A percentile compares a stretch with the other conserved stretches of the same genome.
These are phyloP conservation scores for Suhomyces maxii DNA, from an alignment of 1,139 yeast species.

Conservation along the genomic window DNA sequence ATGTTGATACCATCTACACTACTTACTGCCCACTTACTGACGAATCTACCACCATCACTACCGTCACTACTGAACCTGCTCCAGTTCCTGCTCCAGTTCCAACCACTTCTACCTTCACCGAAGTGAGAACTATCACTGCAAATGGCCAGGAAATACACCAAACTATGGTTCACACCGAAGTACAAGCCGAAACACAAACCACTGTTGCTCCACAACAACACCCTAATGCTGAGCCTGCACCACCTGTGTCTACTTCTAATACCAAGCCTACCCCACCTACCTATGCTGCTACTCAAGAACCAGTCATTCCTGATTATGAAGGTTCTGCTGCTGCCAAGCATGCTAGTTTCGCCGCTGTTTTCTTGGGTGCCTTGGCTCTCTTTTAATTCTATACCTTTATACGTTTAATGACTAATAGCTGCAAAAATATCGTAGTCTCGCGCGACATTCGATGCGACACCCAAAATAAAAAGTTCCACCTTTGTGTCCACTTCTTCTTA, in stretches of 20 bases:
- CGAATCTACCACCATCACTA: conserved; percentile 1
- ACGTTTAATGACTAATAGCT: conserved; percentile 2
- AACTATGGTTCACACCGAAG: conserved; percentile 13
- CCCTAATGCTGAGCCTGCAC: conserved; percentile 9
- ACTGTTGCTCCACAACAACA: conserved; percentile 12
- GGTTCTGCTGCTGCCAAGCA: conserved; percentile 13
- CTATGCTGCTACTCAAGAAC: conserved; percentile 1
- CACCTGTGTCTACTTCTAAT: conserved; percentile 1
- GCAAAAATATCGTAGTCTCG: conserved; percentile 1
- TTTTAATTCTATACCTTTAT: conserved; percentile 8
- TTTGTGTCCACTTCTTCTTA: background rate
- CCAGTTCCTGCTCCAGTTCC: conserved; percentile 4
- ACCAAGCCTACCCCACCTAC: conserved; percentile 2
- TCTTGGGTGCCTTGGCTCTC: conserved; percentile 19
- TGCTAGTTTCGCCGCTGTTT: conserved; percentile 15
- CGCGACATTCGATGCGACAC: background rate
- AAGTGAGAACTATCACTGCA: conserved; percentile 8
- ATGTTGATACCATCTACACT: conserved; percentile 13
- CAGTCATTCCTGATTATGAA: conserved; percentile 6
- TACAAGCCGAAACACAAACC: conserved; percentile 11
- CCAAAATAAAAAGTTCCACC: background rate
- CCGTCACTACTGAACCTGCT: conserved; percentile 1
- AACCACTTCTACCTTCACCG: conserved; percentile 3
- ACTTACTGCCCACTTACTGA: conserved; percentile 16
- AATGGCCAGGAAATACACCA: conserved; percentile 5